phyloP scores from a whole-genome alignment of 1,284 basidiomycete genomes.

The Ceratobasidium sp. region DNA sequence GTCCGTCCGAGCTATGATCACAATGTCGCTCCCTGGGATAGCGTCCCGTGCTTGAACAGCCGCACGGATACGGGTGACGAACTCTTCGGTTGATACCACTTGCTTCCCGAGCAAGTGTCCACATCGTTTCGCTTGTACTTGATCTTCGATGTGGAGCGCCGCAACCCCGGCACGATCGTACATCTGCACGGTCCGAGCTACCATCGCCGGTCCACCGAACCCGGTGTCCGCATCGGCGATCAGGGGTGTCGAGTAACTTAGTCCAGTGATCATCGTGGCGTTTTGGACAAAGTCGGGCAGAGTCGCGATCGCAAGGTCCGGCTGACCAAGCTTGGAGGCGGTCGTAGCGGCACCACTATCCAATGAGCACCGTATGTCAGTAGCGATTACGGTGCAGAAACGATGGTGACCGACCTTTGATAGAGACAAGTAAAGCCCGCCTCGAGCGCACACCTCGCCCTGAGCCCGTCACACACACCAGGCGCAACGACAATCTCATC shows the following conservation, averaged over 20 bases:
- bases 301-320: slow-evolving; percentile 80
- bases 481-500: slow-evolving; percentile 81
- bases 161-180: slow-evolving; percentile 77
- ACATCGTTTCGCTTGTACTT: slow-evolving; percentile 83
- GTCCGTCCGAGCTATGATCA: slow-evolving; percentile 84
- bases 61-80: slow-evolving; percentile 75
- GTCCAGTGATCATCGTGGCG: slow-evolving; percentile 69
- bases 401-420: slow-evolving; percentile 57
- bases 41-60: slow-evolving; percentile 74
- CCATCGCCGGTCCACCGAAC: slow-evolving; percentile 79
- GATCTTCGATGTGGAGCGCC: slow-evolving; percentile 81
- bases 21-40: slow-evolving; percentile 74
- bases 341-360: slow-evolving; percentile 75
- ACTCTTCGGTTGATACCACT: slow-evolving; percentile 78
- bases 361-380: too few species aligned
- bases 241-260: slow-evolving; percentile 53
- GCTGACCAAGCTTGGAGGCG: slow-evolving; percentile 75
- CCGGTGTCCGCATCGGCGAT: slow-evolving; percentile 86
- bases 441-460: slow-evolving; percentile 74
- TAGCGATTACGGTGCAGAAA: too few species aligned
- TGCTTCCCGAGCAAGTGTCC: slow-evolving; percentile 83
- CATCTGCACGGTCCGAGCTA: slow-evolving; percentile 76
- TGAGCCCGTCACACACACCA: slow-evolving; percentile 69
- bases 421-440: slow-evolving; percentile 78
- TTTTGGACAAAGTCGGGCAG: slow-evolving; percentile 74